Percentiles rank a stretch among this genome's conserved stretches.
Evolutionary conservation across 768 basidiomycete genomes (phyloP).

Genomic region (Mrakia hoshinonis): DNA sequence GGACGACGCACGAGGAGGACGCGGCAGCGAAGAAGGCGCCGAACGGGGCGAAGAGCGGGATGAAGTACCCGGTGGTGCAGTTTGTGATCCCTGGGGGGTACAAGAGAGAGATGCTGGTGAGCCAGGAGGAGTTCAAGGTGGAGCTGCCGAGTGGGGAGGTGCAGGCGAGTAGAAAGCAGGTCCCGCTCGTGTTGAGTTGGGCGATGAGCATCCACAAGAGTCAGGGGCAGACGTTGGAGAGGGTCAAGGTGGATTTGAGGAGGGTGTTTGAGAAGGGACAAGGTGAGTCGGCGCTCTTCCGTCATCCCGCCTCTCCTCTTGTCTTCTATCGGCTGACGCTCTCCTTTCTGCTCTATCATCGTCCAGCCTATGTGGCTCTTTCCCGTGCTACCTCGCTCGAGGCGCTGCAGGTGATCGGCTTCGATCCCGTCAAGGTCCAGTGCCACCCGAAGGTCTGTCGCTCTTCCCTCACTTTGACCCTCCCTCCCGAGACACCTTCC

Average conservation of each 20-base stretch:
- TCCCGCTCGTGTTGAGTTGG: slow-evolving; percentile 61
- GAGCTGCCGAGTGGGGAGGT: slow-evolving; percentile 80
- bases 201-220: slow-evolving; percentile 94
- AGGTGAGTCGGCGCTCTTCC: not conserved
- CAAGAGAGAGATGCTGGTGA: slow-evolving; percentile 49
- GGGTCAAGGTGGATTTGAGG: slow-evolving; percentile 86
- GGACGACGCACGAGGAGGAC: slow-evolving; percentile 9
- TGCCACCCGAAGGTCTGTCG: slow-evolving; percentile 23
- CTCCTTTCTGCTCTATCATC: too few species aligned
- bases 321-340: too few species aligned
- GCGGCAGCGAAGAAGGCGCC: slow-evolving; percentile 12
- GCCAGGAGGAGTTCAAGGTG: slow-evolving; percentile 71
- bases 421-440: slow-evolving; percentile 13
- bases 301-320: slow-evolving; percentile 61
- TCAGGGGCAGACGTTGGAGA: slow-evolving; percentile 90
- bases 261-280: slow-evolving; percentile 55
- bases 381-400: slow-evolving; percentile 24
- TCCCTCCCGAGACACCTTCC: too few species aligned
- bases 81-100: slow-evolving; percentile 60
- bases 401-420: slow-evolving; percentile 23
- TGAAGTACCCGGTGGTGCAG: slow-evolving; percentile 59
- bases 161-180: slow-evolving; percentile 71
- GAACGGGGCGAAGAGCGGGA: not conserved
- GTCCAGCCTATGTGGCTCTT: slow-evolving; percentile 27
- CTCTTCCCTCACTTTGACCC: not conserved